Base-by-base conservation (phyloP, 1,284 basidiomycete species). In the Sanghuangporus baumii region DNA sequence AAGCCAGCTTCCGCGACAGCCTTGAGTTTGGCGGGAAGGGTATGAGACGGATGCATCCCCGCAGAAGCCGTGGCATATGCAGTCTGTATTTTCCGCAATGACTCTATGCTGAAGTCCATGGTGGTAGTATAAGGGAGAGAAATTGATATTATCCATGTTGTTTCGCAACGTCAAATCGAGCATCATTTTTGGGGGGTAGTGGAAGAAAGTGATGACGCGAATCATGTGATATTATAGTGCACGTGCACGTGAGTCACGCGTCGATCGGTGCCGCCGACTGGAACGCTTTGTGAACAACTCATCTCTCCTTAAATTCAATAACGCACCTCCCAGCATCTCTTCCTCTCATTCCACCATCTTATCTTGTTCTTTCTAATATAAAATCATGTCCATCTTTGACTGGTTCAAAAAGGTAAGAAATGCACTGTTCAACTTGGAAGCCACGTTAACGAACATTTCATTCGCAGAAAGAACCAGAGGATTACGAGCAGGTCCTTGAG, bases 401-500 rank as follows among this genome's bases (percentile, higher is more conserved):
- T 65, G 64, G 64, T 63, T 65, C 61, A 63, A 59, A 41, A 59
- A 61, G 61, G 64, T 65, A 20, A 18, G 57, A 3, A 2, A 18
- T 55, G 6, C 6, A 14, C 26, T 20, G 20, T 34, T 47, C 36
- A 26, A 12, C 11, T 51, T 7, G 12, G 16, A 12, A 34, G 34
- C 55, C 23, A 3, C 23, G 23, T 40, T 47, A 26, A 38, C 12
- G 18, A 56, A 55, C 12, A n/a, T 40, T n/a, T 43, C 36, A 8
- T 40, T 40, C 38, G 31, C 43, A 66, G 65, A 66, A 66, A 80
- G 66, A 80, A 80, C 76, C 73, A 67, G 87, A 90, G 68, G 87
- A 92, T 74, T 89, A 88, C 71, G 88, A 89, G 69, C 80, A 84
- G 43, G 74, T 89, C 60, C 82, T 93, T 41, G 81, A 85, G 14